Conservation (phyloP, 257 asterid species). For the Haberlea rhodopensis region DNA sequence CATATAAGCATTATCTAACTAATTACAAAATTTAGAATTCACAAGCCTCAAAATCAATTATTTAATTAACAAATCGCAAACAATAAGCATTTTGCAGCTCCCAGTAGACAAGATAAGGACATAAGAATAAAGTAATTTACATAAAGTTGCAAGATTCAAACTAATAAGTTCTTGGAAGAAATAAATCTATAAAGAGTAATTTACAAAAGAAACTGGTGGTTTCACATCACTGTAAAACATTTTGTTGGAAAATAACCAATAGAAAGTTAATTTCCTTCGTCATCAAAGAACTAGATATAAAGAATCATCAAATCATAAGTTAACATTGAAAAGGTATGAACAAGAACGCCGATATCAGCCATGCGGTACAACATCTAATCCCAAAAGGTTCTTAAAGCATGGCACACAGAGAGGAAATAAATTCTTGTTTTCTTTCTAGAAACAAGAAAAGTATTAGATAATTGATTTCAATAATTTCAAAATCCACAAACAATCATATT, state of each 20-base stretch:
- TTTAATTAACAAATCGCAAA: constrained; percentile 19
- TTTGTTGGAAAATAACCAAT: background rate
- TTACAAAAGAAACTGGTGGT: constrained; percentile 1
- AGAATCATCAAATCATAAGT: background rate
- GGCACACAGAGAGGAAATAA: background rate
- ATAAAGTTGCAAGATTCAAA: background rate
- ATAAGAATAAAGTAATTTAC: constrained; percentile 6
- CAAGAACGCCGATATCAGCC: constrained; percentile 4
- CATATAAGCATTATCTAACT: constrained; percentile 6
- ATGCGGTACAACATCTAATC: constrained; percentile 7
- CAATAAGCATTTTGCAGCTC: constrained; percentile 10
- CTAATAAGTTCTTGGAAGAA: background rate
- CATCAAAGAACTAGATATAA: background rate
- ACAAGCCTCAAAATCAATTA: background rate
- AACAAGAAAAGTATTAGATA: background rate
- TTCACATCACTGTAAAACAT: background rate
- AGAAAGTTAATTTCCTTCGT: no score
- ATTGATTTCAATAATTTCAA: constrained; percentile 4
- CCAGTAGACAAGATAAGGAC: constrained; percentile 12
- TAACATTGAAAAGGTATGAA: background rate
- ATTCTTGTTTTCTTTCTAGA: background rate
- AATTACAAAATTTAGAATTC: background rate
- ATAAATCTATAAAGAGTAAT: constrained; percentile 1
- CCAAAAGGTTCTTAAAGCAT: background rate
- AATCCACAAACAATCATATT: background rate